These are phyloP conservation scores for Pseudogymnoascus sp. DNA, from an alignment of 2,329 filamentous ascomycete species.

Conservation along the genomic window DNA sequence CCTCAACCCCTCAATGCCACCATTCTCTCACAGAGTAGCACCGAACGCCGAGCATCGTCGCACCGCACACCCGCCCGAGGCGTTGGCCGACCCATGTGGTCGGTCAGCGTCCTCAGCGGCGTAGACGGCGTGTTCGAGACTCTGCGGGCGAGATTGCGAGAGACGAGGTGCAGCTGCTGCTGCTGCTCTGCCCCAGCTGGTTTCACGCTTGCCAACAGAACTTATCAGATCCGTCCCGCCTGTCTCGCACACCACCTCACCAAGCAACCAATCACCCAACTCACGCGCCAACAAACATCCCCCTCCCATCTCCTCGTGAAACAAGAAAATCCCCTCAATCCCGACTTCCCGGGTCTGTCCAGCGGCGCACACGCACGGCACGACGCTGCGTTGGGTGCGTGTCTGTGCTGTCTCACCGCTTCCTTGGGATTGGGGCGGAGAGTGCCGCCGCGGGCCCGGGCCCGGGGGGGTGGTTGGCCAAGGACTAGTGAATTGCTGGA, in stretches of 20 bases:
- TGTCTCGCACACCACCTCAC: not conserved
- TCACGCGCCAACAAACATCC: not conserved
- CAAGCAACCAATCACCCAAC: not conserved
- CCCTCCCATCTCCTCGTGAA: not conserved
- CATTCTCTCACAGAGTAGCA: not conserved
- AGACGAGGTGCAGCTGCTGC: not conserved
- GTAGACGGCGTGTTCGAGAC: not conserved
- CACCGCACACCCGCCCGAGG: not conserved
- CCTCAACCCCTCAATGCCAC: not conserved
- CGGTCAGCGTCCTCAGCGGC: not conserved
- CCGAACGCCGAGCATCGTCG: not conserved
- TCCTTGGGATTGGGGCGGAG: constrained; percentile 4
- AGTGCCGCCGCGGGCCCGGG: not conserved
- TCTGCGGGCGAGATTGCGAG: not conserved
- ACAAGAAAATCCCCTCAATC: not conserved
- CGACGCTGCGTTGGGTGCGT: not conserved
- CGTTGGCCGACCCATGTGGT: not conserved
- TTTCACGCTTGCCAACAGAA: not conserved
- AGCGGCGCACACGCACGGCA: not conserved
- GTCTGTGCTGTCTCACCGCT: not conserved
- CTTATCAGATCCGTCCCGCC: not conserved
- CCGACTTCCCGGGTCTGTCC: not conserved
- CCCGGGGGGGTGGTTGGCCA: not conserved
- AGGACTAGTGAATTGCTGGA: not conserved
- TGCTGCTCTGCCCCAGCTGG: not conserved